Evolutionary conservation across 768 basidiomycete genomes (phyloP).

Genomic region (Pleurotus cornucopiae): DNA sequence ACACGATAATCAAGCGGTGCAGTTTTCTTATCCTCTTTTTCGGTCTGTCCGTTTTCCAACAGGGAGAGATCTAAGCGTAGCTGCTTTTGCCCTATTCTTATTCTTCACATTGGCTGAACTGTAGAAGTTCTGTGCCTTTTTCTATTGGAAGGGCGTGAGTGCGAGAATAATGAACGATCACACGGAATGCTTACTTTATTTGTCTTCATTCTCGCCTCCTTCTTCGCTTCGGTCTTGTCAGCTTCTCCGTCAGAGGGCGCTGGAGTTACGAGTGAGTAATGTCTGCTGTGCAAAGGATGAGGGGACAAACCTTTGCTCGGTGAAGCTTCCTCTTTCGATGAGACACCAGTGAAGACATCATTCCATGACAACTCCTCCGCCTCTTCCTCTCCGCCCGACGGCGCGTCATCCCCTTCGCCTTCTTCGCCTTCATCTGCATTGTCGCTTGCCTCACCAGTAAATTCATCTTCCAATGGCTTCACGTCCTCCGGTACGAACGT

Average conservation of each 20-base stretch:
- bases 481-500: constrained; percentile 83
- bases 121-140: constrained; percentile 89
- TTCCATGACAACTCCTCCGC: constrained; percentile 73
- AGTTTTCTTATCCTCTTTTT: constrained; percentile 24
- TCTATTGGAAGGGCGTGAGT: constrained; percentile 37
- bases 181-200: constrained; percentile 60
- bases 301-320: constrained; percentile 3
- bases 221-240: constrained; percentile 26
- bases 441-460: constrained; percentile 23
- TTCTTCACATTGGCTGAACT: constrained; percentile 83
- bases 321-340: constrained; percentile 22
- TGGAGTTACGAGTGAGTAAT: not conserved
- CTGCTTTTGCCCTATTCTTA: constrained; percentile 67
- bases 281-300: not conserved
- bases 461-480: constrained; percentile 55
- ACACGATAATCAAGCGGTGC: constrained; percentile 6
- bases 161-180: constrained; percentile 4
- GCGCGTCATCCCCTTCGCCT: constrained; percentile 32
- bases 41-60: constrained; percentile 38
- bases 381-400: constrained; percentile 30
- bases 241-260: too few species aligned
- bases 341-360: constrained; percentile 73
- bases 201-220: constrained; percentile 85
- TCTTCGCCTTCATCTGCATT: constrained; percentile 34
- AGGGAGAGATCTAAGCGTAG: constrained; percentile 53